phyloP scores from a whole-genome alignment of 345 rosid species.

The Moricandia arvensis region DNA sequence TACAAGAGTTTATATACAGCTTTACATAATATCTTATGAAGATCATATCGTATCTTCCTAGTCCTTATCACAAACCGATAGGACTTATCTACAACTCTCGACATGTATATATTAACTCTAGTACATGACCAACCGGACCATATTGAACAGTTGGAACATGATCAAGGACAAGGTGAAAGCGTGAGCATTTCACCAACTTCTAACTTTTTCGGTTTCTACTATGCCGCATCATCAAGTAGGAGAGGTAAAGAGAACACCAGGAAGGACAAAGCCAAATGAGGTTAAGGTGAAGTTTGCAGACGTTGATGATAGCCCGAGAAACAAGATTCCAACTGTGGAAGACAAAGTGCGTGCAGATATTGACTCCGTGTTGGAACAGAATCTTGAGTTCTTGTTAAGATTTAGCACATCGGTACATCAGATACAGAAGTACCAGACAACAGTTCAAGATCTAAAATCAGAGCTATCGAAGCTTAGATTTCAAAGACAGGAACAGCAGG shows the following conservation, averaged over 20 bases:
- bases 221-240: slow-evolving; percentile 38
- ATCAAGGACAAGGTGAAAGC: slow-evolving; percentile 41
- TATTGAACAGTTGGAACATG: slow-evolving; percentile 33
- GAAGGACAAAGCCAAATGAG: slow-evolving; percentile 21
- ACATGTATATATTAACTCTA: too few relatives aligned
- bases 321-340: slow-evolving; percentile 45
- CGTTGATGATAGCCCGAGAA: slow-evolving; percentile 31
- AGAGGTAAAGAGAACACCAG: slow-evolving; percentile 35
- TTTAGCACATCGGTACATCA: slow-evolving; percentile 80
- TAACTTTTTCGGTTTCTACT: slow-evolving; percentile 36
- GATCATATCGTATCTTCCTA: too few relatives aligned
- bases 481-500: slow-evolving; percentile 37
- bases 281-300: slow-evolving; percentile 25
- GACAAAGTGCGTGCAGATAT: slow-evolving; percentile 65
- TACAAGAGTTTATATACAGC: too few relatives aligned
- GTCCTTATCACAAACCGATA: too few relatives aligned
- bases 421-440: slow-evolving; percentile 62
- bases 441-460: slow-evolving; percentile 57
- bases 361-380: slow-evolving; percentile 76
- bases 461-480: slow-evolving; percentile 48
- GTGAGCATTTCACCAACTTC: slow-evolving; percentile 38
- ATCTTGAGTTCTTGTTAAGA: slow-evolving; percentile 91
- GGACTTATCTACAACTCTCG: too few relatives aligned
- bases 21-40: too few relatives aligned
- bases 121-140: too few relatives aligned